Base-by-base conservation (phyloP, 2,329 filamentous ascomycete species). In the Epichloe bromicola region DNA sequence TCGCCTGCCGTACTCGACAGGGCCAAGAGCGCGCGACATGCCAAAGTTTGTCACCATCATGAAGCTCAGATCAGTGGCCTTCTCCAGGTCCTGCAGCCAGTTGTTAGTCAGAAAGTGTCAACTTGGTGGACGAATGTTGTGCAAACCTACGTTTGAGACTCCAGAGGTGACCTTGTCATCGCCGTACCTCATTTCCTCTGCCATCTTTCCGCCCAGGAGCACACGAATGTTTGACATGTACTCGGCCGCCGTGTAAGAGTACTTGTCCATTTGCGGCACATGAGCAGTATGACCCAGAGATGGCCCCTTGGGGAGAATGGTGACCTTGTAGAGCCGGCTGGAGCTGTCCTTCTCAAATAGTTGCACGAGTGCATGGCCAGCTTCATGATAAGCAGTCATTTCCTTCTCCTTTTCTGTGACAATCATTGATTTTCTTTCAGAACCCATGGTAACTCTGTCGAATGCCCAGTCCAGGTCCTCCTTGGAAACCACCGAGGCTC, bases 361-460 rank as follows among this genome's bases (percentile, higher is more conserved):
- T 51, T 85, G 85, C 53, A 96, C 88, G 15, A 98, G 79, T 8
- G 93, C 89, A 67, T 98, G 93, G 2, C 93, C 93, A 51, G 91
- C 94, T 70, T 98, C 93, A 63, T 95, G 89, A 62, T 95, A 95
- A 1, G 89, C 89, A n/a, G 90, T 95, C 75, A 89, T 84, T 59
- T 93, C 79, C 72, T 94, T 97, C 70, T 98, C 93, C 70, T 95
- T 89, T 56, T 91, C 82, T 42, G 85, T 86, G 51, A 98, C 91
- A 51, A 96, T 79, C 70, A 91, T 88, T 58, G 85, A 95, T 65
- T 83, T 86, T 63, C 85, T 82, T 71, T 98, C 93, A 2, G 91
- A 87, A 38, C 93, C 93, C 88, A 98, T 95, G 66, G 95, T 85
- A 50, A 98, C 87, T 70, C 93, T 93, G 72, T 98, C 93, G 70